Base-by-base conservation (phyloP, 2,329 filamentous ascomycete genomes). In the Penicillium corylophilum region DNA sequence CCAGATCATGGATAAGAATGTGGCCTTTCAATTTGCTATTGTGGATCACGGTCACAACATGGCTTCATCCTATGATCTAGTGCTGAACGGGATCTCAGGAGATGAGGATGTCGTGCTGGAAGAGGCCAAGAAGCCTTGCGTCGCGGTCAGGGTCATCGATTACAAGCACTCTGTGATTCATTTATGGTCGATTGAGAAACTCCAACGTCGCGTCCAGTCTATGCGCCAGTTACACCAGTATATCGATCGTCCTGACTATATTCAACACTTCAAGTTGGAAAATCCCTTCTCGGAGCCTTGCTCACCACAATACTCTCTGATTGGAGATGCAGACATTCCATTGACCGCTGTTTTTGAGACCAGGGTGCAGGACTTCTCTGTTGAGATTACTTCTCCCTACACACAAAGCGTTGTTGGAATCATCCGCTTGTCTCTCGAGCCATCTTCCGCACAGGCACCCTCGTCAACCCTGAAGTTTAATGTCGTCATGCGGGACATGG, bases 201-300 rank as follows among this genome's bases (percentile, higher is more conserved):
- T 99, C 16, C 87, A 92, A 54, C 86, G 90, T 54, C 86, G 94
- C 24, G 86, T 97, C 10, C 84, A 90, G 47, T 83, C 89, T 58
- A 99, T 99, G 94, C 87, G 94, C 40, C 93, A 96, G 71, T 89
- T 97, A 83, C 88, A 96, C 67, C 93, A 97, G 70, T 97, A 96
- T 65, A 84, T 97, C 61, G 91, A 96, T 65, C 88, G 94, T 51
- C 94, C 94, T 1, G 93, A 97, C 68, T 96, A 96, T 66, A 85
- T 92, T 47, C 89, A 94, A 68, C 94, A 97, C 64, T 88, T 97
- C 68, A 90, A 89, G 61, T 81, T 96, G 15, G 90, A 93, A 61
- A 96, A 96, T 63, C 93, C 94, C 0, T 99, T 99, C 67, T 85
- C 89, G 20, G 94, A 99, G 69, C 80, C 87, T 1, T 95, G 89